These are phyloP conservation scores for Fusarium bulbicola DNA, from an alignment of 2,329 filamentous ascomycete species.

Conservation along the genomic window DNA sequence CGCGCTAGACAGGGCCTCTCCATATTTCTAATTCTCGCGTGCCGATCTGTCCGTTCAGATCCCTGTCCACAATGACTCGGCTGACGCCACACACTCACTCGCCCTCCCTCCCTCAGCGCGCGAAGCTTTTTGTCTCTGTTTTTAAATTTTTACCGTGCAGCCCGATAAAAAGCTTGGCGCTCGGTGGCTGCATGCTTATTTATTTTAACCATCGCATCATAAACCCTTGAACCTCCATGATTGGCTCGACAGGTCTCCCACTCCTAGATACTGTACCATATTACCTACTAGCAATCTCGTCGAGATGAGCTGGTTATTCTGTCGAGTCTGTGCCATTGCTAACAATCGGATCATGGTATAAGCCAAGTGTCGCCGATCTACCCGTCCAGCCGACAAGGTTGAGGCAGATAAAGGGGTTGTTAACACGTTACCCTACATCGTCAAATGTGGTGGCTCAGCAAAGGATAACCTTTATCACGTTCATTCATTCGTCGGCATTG, in stretches of 20 bases:
- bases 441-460: background rate
- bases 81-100: slow-evolving; percentile 27
- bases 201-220: slow-evolving; percentile 16
- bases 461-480: background rate
- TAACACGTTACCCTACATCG: background rate
- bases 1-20: slow-evolving; percentile 38
- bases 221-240: slow-evolving; percentile 13
- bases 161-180: slow-evolving; percentile 41
- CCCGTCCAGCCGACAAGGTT: slow-evolving; percentile 5
- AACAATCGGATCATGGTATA: background rate
- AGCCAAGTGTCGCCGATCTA: slow-evolving; percentile 21
- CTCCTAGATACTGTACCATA: background rate
- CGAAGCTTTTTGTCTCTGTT: slow-evolving; percentile 40
- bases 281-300: background rate
- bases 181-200: slow-evolving; percentile 44
- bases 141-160: slow-evolving; percentile 41
- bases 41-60: slow-evolving; percentile 42
- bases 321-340: background rate
- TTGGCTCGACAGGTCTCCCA: slow-evolving; percentile 1
- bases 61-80: slow-evolving; percentile 32
- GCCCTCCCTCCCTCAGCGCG: slow-evolving; percentile 19
- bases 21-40: slow-evolving; percentile 40
- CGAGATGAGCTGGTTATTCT: background rate
- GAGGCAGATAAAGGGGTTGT: background rate
- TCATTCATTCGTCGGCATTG: background rate